Evolutionary conservation across 2,329 filamentous ascomycete species (phyloP).

Genomic region (Didymella sp.): DNA sequence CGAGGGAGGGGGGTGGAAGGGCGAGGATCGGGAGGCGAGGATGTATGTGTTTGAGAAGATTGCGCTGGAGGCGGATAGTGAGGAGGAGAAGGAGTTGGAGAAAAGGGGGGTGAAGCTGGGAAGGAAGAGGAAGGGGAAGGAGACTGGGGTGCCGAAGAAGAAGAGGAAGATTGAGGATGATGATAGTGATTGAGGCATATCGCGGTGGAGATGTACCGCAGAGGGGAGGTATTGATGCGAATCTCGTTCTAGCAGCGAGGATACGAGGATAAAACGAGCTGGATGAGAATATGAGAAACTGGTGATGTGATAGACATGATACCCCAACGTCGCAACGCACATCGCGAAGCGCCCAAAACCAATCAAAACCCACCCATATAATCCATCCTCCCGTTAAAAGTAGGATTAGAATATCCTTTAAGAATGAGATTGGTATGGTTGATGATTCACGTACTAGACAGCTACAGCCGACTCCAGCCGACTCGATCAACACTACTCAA

Average conservation of each 20-base stretch:
- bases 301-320: not conserved
- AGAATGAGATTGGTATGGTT: no score
- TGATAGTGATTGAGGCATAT: conserved; percentile 25
- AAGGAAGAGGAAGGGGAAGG: conserved; percentile 16
- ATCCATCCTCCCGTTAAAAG: no score
- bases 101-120: conserved; percentile 19
- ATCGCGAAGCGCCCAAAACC: not conserved
- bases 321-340: conserved; percentile 9
- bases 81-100: conserved; percentile 33
- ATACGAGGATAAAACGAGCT: not conserved
- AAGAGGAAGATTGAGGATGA: conserved; percentile 26
- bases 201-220: not conserved
- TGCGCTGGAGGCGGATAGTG: conserved; percentile 32
- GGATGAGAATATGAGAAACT: not conserved
- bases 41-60: conserved; percentile 56
- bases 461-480: no score
- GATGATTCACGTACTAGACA: no score
- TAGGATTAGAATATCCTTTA: no score
- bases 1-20: conserved; percentile 57
- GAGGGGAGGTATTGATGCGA: not conserved
- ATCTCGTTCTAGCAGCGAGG: no score
- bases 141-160: not conserved
- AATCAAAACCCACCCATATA: not conserved
- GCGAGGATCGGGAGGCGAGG: conserved; percentile 56
- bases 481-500: not conserved